phyloP scores from a whole-genome alignment of 2,329 filamentous ascomycete species.

The Penicillium sp. region DNA sequence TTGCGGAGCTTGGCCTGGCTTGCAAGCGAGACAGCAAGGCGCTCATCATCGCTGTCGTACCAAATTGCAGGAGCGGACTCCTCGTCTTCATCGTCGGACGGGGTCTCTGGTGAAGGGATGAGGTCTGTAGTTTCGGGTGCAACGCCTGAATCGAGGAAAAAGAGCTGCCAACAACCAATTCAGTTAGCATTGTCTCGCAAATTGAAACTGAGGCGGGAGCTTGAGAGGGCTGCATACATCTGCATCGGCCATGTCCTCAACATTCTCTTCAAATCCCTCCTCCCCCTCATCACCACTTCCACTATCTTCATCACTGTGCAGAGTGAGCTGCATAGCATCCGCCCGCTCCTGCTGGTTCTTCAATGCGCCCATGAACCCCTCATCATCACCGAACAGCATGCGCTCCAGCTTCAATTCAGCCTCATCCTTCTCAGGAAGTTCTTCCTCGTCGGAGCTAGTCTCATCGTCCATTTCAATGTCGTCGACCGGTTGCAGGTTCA shows the following conservation, averaged over 20 bases:
- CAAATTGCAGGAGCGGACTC: slow-evolving; percentile 55
- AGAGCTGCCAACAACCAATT: slow-evolving; percentile 54
- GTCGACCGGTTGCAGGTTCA: slow-evolving; percentile 20
- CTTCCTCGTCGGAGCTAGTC: slow-evolving; percentile 25
- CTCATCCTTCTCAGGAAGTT: slow-evolving; percentile 67
- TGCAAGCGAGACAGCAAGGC: slow-evolving; percentile 78
- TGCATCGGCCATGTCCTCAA: slow-evolving; percentile 72
- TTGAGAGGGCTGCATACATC: slow-evolving; percentile 53
- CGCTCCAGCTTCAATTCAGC: slow-evolving; percentile 84
- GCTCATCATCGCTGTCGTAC: slow-evolving; percentile 96
- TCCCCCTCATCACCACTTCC: slow-evolving; percentile 38
- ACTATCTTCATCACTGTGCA: slow-evolving; percentile 31
- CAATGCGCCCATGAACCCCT: slow-evolving; percentile 76
- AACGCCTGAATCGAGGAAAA: slow-evolving; percentile 74
- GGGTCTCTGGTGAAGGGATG: slow-evolving; percentile 36
- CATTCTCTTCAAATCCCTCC: slow-evolving; percentile 49
- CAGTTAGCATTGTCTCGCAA: slow-evolving; percentile 5
- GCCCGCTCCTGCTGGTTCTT: slow-evolving; percentile 55
- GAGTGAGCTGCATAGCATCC: slow-evolving; percentile 39
- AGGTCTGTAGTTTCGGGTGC: slow-evolving; percentile 38
- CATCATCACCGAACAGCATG: slow-evolving; percentile 82
- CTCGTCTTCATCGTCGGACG: slow-evolving; percentile 37
- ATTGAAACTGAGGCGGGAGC: not conserved
- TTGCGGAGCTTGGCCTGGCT: slow-evolving; percentile 76
- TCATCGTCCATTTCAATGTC: slow-evolving; percentile 30